A percentile compares a stretch with the other conserved stretches of the same genome.
These are phyloP conservation scores for Phaeophleospora eucalypticola DNA, from an alignment of 2,329 filamentous ascomycete species.

Conservation along the genomic window DNA sequence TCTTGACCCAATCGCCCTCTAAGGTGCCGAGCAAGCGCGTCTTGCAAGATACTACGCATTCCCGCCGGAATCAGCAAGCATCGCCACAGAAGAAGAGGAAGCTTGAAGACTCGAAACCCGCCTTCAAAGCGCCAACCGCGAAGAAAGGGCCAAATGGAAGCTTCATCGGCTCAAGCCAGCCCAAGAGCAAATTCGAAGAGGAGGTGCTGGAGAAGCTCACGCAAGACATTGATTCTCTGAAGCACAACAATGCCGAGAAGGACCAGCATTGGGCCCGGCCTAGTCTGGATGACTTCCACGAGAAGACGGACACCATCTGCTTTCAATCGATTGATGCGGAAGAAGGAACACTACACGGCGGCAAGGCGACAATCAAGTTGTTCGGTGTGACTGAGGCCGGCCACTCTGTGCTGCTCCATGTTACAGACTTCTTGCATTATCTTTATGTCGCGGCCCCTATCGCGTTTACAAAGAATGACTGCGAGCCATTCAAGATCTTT, in stretches of 20 bases:
- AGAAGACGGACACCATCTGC: conserved; percentile 64
- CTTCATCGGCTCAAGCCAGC: conserved; percentile 64
- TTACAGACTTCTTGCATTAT: conserved; percentile 94
- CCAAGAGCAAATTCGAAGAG: conserved; percentile 87
- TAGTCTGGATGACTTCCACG: conserved; percentile 56
- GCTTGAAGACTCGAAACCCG: conserved; percentile 62
- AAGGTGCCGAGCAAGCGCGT: conserved; percentile 43
- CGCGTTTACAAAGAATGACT: conserved; percentile 73
- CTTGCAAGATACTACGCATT: conserved; percentile 44
- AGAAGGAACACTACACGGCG: conserved; percentile 76
- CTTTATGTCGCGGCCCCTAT: conserved; percentile 87
- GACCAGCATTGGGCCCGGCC: conserved; percentile 87
- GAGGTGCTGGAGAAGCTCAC: conserved; percentile 94
- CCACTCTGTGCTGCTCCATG: conserved; percentile 89
- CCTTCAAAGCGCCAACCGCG: conserved; percentile 56
- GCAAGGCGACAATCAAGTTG: conserved; percentile 75
- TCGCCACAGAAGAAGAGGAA: conserved; percentile 75
- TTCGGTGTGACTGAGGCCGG: conserved; percentile 87
- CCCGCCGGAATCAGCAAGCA: conserved; percentile 43
- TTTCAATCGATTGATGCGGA: conserved; percentile 97
- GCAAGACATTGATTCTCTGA: conserved; percentile 83
- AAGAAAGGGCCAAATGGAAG: conserved; percentile 48
- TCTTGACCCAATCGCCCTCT: conserved; percentile 27
- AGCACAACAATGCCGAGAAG: conserved; percentile 81
- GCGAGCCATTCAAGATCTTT: conserved; percentile 70